Evolutionary conservation across 1,284 basidiomycete genomes (phyloP), one percentile per base, ranked within the genome.

Genomic region (Vanrija sp.): DNA sequence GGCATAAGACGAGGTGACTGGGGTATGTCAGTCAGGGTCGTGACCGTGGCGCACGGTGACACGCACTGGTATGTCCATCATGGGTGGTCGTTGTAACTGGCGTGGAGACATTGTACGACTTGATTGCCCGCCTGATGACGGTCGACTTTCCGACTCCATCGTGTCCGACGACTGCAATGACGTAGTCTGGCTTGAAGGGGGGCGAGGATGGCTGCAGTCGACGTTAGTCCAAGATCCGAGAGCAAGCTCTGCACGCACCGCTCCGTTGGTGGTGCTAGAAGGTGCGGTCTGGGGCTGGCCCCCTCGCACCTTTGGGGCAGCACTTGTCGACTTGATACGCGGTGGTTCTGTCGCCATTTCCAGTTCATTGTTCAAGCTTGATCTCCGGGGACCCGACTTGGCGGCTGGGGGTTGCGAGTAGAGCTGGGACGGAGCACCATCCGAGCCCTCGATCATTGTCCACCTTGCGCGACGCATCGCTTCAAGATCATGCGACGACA

Each of bases 71-170:
- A 43, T 60, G 53, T 10, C 63, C 64, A n/a, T 57, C 61, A 2
- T 49, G 51, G 1, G 52, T 55, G 16, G 47, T 41, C 3, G 59
- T 56, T 9, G 51, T 53, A 6, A 62, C 49, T 2, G 72, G 62
- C 20, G 53, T 52, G 2, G 64, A 58, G 35, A 68, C 62, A 7
- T 65, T 66, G 71, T 72, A 75, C 3, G 66, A 60, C 47, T 67
- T 68, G 24, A 71, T 59, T 2, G 73, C 72, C 25, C 67, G 56
- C 9, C 53, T 53, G 50, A 75, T 71, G 14, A 75, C 59, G 0
- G 70, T 74, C 38, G 72, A 65, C 56, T 75, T 75, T 24, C 75
- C 75, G 0, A 71, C 69, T 0, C 61, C 60, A n/a, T 57, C 50
- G 25, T 69, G 64, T 1, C 75, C 75, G 3, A 75, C 49, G 9